phyloP scores from a whole-genome alignment of 768 basidiomycete species.

The Leccinum pellstonianum region DNA sequence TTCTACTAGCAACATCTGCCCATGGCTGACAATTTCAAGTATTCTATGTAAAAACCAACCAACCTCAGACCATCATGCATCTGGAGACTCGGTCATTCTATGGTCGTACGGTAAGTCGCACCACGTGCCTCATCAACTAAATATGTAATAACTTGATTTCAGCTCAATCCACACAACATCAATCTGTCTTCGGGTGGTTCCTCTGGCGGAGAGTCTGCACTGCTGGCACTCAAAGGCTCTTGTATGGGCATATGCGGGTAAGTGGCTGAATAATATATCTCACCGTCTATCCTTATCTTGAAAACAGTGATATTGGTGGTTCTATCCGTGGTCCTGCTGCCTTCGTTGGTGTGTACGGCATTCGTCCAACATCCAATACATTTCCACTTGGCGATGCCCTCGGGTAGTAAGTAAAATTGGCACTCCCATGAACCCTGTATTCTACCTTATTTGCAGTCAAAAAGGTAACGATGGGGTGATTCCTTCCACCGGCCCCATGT shows the following conservation, averaged over 20 bases:
- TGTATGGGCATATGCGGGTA: slow-evolving; percentile 44
- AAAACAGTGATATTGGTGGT: slow-evolving; percentile 33
- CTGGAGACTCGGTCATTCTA: slow-evolving; percentile 36
- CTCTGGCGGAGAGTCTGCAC: slow-evolving; percentile 50
- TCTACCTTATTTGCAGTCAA: slow-evolving; percentile 16
- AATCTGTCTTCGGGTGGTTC: slow-evolving; percentile 49
- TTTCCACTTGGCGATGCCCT: slow-evolving; percentile 20
- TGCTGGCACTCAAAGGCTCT: slow-evolving; percentile 46
- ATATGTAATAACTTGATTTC: slow-evolving; percentile 4
- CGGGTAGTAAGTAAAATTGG: slow-evolving; percentile 20
- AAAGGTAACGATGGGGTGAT: slow-evolving; percentile 24
- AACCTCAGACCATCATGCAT: slow-evolving; percentile 43
- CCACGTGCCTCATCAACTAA: background rate
- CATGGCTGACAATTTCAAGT: slow-evolving; percentile 24
- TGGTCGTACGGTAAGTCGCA: slow-evolving; percentile 28
- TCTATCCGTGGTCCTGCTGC: slow-evolving; percentile 40
- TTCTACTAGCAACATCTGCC: background rate
- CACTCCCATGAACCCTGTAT: background rate
- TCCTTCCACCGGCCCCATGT: slow-evolving; percentile 26
- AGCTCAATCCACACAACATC: slow-evolving; percentile 47
- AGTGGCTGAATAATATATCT: slow-evolving; percentile 14
- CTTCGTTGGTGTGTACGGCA: slow-evolving; percentile 39
- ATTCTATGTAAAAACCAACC: slow-evolving; percentile 45
- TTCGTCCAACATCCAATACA: slow-evolving; percentile 39
- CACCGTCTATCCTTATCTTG: background rate